phyloP scores from a whole-genome alignment of 1,139 yeast species.

The Yamadazyma dushanensis region DNA sequence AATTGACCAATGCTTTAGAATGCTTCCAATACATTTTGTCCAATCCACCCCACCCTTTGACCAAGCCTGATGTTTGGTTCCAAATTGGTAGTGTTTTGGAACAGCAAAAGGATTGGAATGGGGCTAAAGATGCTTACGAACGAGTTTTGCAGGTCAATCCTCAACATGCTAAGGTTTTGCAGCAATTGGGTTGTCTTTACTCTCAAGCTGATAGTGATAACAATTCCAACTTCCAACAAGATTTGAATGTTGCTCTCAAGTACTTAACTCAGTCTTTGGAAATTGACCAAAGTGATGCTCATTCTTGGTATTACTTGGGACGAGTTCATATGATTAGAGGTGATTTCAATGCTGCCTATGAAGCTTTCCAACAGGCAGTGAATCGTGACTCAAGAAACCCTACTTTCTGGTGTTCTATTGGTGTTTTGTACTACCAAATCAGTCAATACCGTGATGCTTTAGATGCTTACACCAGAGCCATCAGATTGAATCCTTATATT shows the following conservation, averaged over 20 bases:
- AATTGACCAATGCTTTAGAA: constrained; percentile 82
- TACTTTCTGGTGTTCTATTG: constrained; percentile 98
- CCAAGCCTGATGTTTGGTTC: constrained; percentile 98
- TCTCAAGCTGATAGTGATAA: constrained; percentile 67
- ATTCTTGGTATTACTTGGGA: constrained; percentile 95
- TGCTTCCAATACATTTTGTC: constrained; percentile 89
- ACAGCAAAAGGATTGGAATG: constrained; percentile 86
- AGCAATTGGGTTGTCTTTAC: constrained; percentile 92
- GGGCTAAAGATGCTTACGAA: constrained; percentile 95
- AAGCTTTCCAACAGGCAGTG: constrained; percentile 98
- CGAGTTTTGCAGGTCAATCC: constrained; percentile 88
- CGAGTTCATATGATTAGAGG: constrained; percentile 96
- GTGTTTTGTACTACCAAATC: constrained; percentile 93
- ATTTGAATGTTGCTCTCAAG: constrained; percentile 79
- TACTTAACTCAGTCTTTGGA: constrained; percentile 85
- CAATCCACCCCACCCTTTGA: constrained; percentile 92
- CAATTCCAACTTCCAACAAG: constrained; percentile 46
- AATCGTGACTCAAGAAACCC: constrained; percentile 96
- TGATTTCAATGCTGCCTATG: constrained; percentile 94
- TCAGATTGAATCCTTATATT: constrained; percentile 90
- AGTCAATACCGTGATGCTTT: constrained; percentile 95
- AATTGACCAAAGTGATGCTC: constrained; percentile 88
- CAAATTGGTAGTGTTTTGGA: constrained; percentile 96
- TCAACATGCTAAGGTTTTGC: constrained; percentile 91
- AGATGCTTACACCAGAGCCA: constrained; percentile 96